Conservation (phyloP, 2,329 filamentous ascomycete species). For the Neonectria hederae region DNA sequence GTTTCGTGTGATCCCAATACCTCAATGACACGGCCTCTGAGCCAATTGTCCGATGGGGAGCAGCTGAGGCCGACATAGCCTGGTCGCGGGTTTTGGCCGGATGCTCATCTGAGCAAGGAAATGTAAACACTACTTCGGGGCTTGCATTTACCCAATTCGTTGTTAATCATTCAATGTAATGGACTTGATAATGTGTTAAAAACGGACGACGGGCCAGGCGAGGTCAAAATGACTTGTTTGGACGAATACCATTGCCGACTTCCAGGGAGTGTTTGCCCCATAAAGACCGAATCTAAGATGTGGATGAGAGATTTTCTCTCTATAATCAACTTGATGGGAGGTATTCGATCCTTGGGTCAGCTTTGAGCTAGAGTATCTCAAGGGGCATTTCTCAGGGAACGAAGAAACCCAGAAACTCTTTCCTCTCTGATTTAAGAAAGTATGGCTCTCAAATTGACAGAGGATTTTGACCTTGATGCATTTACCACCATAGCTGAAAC, state of each 20-base stretch:
- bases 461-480: not conserved
- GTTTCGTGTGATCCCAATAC: not conserved
- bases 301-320: not conserved
- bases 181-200: not conserved
- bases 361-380: not conserved
- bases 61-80: not conserved
- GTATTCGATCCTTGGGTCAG: not conserved
- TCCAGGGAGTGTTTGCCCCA: not conserved
- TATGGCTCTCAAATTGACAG: not conserved
- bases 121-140: not conserved
- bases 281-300: not conserved
- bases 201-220: not conserved
- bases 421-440: not conserved
- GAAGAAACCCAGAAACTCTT: not conserved
- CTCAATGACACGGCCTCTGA: not conserved
- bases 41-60: not conserved
- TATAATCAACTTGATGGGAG: not conserved
- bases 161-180: not conserved
- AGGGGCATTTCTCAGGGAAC: not conserved
- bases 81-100: not conserved
- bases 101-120: not conserved
- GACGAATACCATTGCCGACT: not conserved
- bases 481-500: not conserved
- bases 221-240: not conserved
- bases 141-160: not conserved